These are phyloP conservation scores for Coprinopsis marcescibilis DNA, from an alignment of 768 basidiomycete genomes.

Conservation along the genomic window DNA sequence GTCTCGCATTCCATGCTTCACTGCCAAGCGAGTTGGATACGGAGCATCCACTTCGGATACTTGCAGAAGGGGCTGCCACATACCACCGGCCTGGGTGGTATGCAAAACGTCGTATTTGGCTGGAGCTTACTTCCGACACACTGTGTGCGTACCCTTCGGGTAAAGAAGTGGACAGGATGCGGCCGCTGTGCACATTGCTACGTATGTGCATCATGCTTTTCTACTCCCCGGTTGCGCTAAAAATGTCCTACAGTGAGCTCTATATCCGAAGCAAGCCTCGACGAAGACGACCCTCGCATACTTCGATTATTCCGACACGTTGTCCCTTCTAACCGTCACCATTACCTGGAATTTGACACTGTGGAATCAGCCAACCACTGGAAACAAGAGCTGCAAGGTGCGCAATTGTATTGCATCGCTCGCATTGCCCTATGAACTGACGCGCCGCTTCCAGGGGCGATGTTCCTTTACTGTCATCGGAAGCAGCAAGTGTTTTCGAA, in stretches of 20 bases:
- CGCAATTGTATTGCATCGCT: too few species aligned
- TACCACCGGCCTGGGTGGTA: slow-evolving; percentile 41
- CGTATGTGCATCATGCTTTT: slow-evolving; percentile 29
- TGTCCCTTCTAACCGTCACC: slow-evolving; percentile 16
- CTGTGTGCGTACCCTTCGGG: slow-evolving; percentile 51
- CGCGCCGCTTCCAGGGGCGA: too few species aligned
- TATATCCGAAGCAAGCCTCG: background rate
- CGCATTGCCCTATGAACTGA: too few species aligned
- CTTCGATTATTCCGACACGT: slow-evolving; percentile 20
- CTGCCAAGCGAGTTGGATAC: slow-evolving; percentile 36
- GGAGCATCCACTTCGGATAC: slow-evolving; percentile 16
- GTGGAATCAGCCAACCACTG: slow-evolving; percentile 47
- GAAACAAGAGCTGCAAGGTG: slow-evolving; percentile 42
- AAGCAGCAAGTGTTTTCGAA: background rate
- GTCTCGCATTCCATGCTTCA: slow-evolving; percentile 60
- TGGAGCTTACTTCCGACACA: slow-evolving; percentile 59
- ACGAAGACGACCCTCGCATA: background rate
- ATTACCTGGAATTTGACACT: slow-evolving; percentile 49
- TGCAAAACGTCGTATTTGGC: slow-evolving; percentile 47
- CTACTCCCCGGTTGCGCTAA: background rate
- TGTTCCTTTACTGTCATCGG: background rate
- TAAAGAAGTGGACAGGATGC: slow-evolving; percentile 45
- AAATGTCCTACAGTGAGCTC: background rate
- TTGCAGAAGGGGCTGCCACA: slow-evolving; percentile 47
- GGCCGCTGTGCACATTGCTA: slow-evolving; percentile 47